Conservation (phyloP, 208 protist species). For the Crithidia expoeki region DNA sequence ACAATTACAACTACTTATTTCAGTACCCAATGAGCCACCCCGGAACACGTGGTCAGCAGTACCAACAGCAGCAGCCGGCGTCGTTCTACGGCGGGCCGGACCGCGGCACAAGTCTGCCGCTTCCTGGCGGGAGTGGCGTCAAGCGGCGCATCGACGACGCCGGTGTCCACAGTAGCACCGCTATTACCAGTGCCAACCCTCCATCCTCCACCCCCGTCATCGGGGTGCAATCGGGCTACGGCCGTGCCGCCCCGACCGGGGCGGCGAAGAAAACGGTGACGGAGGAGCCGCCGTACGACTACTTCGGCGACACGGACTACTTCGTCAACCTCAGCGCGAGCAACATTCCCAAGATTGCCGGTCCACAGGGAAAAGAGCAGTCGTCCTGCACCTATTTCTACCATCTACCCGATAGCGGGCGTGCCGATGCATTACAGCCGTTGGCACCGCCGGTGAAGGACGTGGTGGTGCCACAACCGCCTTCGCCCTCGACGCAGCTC, state of each 20-base stretch:
- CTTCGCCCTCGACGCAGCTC: neutral
- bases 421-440: neutral
- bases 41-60: neutral
- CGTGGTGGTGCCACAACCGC: neutral
- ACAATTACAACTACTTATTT: constrained; percentile 13
- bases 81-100: constrained; percentile 10
- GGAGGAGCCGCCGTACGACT: constrained; percentile 22
- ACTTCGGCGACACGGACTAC: constrained; percentile 27
- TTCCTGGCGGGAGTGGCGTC: neutral
- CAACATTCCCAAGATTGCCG: constrained; percentile 9
- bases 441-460: neutral
- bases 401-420: neutral
- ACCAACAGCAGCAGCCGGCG: constrained; percentile 10
- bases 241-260: neutral
- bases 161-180: neutral
- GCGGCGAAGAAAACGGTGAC: neutral
- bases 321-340: constrained; percentile 10
- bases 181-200: neutral
- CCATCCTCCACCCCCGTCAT: no score
- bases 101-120: constrained; percentile 4
- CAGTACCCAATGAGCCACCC: constrained; percentile 9
- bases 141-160: constrained; percentile 2
- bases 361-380: constrained; percentile 1
- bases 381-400: neutral
- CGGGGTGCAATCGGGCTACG: neutral